A percentile compares a stretch with the other conserved stretches of the same genome.
These are phyloP conservation scores for Nicotiana paniculata DNA, from an alignment of 257 asterid species.

Conservation along the genomic window DNA sequence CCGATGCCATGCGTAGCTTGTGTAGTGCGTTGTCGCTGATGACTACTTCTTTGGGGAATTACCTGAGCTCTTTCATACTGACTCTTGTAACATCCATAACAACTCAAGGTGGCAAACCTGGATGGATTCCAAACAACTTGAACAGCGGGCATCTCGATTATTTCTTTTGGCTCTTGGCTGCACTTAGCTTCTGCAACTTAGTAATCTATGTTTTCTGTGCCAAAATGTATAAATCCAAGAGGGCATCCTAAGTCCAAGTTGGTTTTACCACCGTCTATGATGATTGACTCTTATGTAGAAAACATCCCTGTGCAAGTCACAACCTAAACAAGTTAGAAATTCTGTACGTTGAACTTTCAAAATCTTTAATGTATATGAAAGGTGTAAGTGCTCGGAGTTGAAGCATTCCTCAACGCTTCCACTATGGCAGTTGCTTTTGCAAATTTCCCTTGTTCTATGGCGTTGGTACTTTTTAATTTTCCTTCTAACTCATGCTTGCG, in stretches of 20 bases:
- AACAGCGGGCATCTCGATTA: constrained; percentile 78
- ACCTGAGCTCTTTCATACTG: constrained; percentile 68
- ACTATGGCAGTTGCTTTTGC: not conserved
- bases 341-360: not conserved
- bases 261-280: not conserved
- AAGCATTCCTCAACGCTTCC: not conserved
- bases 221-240: constrained; percentile 61
- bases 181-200: constrained; percentile 62
- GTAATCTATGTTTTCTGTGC: constrained; percentile 60
- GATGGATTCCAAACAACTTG: constrained; percentile 92
- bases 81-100: constrained; percentile 63
- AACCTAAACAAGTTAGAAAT: not conserved
- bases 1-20: constrained; percentile 94
- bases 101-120: constrained; percentile 55
- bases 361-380: not conserved
- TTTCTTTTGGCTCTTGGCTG: constrained; percentile 86
- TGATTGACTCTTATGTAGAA: not conserved
- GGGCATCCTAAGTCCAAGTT: constrained; percentile 33
- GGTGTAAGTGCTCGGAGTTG: not conserved
- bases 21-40: constrained; percentile 73
- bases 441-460: not conserved
- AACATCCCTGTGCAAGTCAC: not conserved
- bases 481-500: too few species aligned
- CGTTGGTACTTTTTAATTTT: too few species aligned
- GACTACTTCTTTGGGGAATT: constrained; percentile 63